A percentile compares a stretch with the other conserved stretches of the same genome.
phyloP scores from a whole-genome alignment of 2,329 filamentous ascomycete species.

The Aspergillus viridinutans region DNA sequence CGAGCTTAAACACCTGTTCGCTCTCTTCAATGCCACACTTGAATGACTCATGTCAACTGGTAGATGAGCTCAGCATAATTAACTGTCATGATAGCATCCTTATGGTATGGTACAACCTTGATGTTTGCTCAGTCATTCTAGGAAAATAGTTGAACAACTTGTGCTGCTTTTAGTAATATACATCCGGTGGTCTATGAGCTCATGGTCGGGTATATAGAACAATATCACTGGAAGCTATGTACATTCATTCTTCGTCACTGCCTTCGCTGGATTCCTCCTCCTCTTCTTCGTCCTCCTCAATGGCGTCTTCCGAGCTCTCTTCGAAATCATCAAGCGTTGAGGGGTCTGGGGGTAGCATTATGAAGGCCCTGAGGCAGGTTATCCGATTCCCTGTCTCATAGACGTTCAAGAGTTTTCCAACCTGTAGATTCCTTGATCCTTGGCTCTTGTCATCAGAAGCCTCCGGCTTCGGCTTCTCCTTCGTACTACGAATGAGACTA shows the following conservation, averaged over 20 bases:
- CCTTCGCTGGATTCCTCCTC: conserved; percentile 24
- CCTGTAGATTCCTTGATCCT: conserved; percentile 33
- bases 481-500: conserved; percentile 22
- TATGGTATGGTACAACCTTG: background rate
- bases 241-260: conserved; percentile 21
- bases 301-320: conserved; percentile 24
- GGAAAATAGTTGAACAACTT: background rate
- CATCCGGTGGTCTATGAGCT: conserved; percentile 9
- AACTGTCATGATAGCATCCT: background rate
- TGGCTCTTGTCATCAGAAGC: conserved; percentile 16
- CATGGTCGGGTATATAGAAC: conserved; percentile 20
- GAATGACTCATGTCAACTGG: background rate
- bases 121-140: background rate
- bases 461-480: conserved; percentile 16
- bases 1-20: background rate
- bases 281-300: conserved; percentile 25
- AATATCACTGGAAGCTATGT: conserved; percentile 1
- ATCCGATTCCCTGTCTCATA: conserved; percentile 86
- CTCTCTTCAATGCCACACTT: background rate
- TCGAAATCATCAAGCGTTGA: conserved; percentile 50
- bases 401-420: conserved; percentile 67
- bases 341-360: conserved; percentile 64
- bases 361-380: conserved; percentile 80
- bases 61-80: background rate
- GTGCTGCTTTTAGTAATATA: conserved; percentile 2